Percentiles rank a stretch among this genome's conserved stretches.
phyloP scores from a whole-genome alignment of 148 eudicot species.

The Rhododendron williamsianum region DNA sequence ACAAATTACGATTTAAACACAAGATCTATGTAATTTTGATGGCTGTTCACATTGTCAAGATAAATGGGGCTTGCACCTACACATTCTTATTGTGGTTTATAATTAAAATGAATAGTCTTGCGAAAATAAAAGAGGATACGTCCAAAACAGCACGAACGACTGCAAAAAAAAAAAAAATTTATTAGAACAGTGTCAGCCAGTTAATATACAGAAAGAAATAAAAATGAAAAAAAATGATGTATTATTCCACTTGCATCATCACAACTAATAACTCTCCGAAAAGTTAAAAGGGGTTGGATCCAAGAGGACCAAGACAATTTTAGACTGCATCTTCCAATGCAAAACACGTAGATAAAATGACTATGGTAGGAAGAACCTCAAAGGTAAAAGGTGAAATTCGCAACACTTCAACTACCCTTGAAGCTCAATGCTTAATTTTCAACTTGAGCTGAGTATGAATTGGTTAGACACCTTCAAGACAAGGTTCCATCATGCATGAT shows the following conservation, averaged over 20 bases:
- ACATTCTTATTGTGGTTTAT: not conserved
- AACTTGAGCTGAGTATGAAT: not conserved
- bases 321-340: not conserved
- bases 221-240: not conserved
- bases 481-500: constrained; percentile 1
- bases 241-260: not conserved
- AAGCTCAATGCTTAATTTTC: not conserved
- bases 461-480: not conserved
- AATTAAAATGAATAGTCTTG: not conserved
- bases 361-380: not conserved
- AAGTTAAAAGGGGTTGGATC: not conserved
- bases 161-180: constrained; percentile 49
- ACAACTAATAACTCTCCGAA: not conserved
- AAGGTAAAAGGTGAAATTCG: not conserved
- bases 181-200: not conserved
- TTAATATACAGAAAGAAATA: not conserved
- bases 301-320: not conserved
- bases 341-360: not conserved
- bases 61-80: not conserved
- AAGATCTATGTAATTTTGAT: not conserved
- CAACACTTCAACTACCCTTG: not conserved
- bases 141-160: constrained; percentile 99
- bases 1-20: not conserved
- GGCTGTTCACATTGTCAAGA: not conserved
- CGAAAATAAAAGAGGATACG: constrained; percentile 62